Percentiles rank a stretch among this genome's conserved stretches.
Conservation (phyloP, 768 basidiomycete species). For the Hebeloma cylindrosporum region DNA sequence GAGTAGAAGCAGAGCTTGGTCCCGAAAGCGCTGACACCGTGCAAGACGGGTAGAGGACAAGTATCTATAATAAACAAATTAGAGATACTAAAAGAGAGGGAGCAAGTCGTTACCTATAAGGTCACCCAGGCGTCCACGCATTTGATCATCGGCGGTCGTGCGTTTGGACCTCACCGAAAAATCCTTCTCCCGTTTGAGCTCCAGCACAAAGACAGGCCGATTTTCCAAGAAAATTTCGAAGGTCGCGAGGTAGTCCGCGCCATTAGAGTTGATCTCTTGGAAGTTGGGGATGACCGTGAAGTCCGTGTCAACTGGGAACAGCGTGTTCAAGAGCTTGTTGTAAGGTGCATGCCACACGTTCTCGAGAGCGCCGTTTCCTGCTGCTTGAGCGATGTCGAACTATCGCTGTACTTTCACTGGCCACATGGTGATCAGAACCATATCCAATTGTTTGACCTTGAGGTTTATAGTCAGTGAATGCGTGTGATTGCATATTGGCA, state of each 20-base stretch:
- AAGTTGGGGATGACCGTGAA: background rate
- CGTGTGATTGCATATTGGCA: no score
- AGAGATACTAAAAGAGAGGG: no score
- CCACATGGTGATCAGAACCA: no score
- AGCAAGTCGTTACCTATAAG: no score
- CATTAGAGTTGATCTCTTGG: background rate
- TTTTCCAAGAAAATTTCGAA: background rate
- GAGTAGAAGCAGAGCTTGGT: background rate
- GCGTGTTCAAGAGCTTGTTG: background rate
- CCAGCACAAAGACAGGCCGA: background rate
- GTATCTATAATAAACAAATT: no score
- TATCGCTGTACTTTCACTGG: no score
- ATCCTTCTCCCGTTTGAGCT: background rate
- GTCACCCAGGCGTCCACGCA: background rate
- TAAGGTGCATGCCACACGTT: background rate
- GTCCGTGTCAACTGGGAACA: background rate
- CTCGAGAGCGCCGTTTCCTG: background rate
- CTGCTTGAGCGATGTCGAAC: background rate
- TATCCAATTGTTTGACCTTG: no score
- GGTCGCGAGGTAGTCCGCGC: background rate
- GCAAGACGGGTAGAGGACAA: constrained; percentile 1
- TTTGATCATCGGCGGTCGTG: background rate
- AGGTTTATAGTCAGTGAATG: no score
- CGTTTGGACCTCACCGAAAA: background rate
- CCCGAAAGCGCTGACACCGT: background rate